Conservation (phyloP, 176 grass and related monocot species). For the Bromus sterilis region DNA sequence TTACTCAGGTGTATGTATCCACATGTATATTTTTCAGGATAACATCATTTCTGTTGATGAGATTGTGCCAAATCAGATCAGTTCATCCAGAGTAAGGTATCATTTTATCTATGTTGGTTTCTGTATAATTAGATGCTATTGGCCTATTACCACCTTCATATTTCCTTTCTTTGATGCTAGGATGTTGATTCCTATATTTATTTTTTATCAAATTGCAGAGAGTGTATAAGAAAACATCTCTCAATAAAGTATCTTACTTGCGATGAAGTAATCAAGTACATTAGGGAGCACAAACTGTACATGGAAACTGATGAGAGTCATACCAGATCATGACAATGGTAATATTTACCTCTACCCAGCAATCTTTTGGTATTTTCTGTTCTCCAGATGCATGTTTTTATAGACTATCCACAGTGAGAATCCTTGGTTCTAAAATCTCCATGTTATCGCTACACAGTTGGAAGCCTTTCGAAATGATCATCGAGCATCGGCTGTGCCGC, state of each 20-base stretch:
- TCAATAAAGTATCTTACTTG: slow-evolving; percentile 76
- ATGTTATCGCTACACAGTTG: not conserved
- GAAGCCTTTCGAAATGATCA: not conserved
- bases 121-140: not conserved
- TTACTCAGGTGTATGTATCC: not conserved
- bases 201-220: slow-evolving; percentile 20
- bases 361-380: not conserved
- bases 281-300: slow-evolving; percentile 58
- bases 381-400: not conserved
- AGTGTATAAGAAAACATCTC: slow-evolving; percentile 50
- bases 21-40: slow-evolving; percentile 35
- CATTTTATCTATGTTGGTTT: not conserved
- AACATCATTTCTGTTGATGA: slow-evolving; percentile 77
- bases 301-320: not conserved
- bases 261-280: slow-evolving; percentile 78
- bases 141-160: not conserved
- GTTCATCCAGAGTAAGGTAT: slow-evolving; percentile 92
- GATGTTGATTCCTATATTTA: not conserved
- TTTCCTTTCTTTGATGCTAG: not conserved
- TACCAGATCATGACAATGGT: not conserved
- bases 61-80: slow-evolving; percentile 89
- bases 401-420: not conserved
- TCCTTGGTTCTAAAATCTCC: not conserved
- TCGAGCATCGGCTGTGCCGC: not conserved
- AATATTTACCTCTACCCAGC: not conserved